These are phyloP conservation scores for Penicillium crustosum DNA, from an alignment of 2,329 filamentous ascomycete species.

Conservation along the genomic window DNA sequence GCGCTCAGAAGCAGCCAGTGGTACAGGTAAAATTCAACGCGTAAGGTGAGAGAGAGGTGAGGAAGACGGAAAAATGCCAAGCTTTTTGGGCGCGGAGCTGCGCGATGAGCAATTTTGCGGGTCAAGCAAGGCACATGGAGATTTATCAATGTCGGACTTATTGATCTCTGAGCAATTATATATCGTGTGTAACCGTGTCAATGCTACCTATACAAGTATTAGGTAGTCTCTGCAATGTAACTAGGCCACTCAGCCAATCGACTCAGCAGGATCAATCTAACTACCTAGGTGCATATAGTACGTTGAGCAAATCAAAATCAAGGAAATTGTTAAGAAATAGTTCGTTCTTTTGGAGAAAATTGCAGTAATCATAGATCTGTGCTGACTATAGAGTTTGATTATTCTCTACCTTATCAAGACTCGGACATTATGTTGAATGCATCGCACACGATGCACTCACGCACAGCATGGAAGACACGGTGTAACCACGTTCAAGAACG, in stretches of 20 bases:
- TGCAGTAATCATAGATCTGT: background rate
- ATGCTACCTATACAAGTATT: slow-evolving; percentile 2
- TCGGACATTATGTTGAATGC: background rate
- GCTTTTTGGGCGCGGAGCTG: slow-evolving; percentile 16
- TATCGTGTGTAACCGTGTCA: background rate
- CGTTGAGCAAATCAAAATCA: background rate
- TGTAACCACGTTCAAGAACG: background rate
- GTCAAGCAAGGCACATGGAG: background rate
- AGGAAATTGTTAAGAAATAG: background rate
- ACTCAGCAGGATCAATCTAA: background rate
- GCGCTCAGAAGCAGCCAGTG: background rate
- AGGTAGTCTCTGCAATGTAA: slow-evolving; percentile 1
- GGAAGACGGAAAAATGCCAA: slow-evolving; percentile 14
- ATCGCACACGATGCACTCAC: background rate
- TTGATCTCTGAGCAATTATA: background rate
- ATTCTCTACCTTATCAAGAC: background rate
- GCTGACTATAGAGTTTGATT: background rate
- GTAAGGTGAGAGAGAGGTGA: background rate
- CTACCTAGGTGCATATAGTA: background rate
- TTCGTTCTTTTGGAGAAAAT: background rate
- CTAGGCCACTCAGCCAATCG: background rate
- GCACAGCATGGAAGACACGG: background rate
- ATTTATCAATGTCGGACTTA: slow-evolving; percentile 1
- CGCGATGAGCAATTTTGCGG: background rate
- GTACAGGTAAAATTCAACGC: background rate